A percentile compares a stretch with the other conserved stretches of the same genome.
phyloP scores from a whole-genome alignment of 768 basidiomycete genomes.

The Amanita fuliginea region DNA sequence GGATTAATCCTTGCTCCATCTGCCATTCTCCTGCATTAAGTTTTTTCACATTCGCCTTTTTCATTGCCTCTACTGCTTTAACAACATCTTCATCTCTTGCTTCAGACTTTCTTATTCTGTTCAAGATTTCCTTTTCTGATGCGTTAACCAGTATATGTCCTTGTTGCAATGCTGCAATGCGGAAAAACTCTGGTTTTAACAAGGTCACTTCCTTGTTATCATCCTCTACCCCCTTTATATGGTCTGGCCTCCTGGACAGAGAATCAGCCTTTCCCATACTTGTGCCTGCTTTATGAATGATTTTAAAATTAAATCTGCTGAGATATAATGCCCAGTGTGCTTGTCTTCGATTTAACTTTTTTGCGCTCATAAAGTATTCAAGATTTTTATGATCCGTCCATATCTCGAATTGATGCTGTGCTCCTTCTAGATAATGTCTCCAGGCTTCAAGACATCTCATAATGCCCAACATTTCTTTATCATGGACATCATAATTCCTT shows the following conservation, averaged over 20 bases:
- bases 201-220: neutral
- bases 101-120: too few species aligned
- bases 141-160: too few species aligned
- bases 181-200: neutral
- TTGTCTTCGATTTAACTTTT: conserved; percentile 1
- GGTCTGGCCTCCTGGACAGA: conserved; percentile 2
- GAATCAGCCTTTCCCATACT: neutral
- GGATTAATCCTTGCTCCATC: too few species aligned
- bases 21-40: too few species aligned
- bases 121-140: too few species aligned
- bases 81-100: too few species aligned
- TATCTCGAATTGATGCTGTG: neutral
- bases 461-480: too few species aligned
- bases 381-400: conserved; percentile 9
- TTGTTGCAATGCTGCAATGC: neutral
- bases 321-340: neutral
- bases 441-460: too few species aligned
- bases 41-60: too few species aligned
- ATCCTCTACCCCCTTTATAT: neutral
- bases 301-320: neutral
- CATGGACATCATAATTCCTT: neutral
- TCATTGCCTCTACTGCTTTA: too few species aligned
- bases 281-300: neutral
- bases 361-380: conserved; percentile 1
- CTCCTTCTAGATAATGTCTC: too few species aligned